Evolutionary conservation across 2,329 filamentous ascomycete genomes (phyloP).

Genomic region (Aspergillus sp.): DNA sequence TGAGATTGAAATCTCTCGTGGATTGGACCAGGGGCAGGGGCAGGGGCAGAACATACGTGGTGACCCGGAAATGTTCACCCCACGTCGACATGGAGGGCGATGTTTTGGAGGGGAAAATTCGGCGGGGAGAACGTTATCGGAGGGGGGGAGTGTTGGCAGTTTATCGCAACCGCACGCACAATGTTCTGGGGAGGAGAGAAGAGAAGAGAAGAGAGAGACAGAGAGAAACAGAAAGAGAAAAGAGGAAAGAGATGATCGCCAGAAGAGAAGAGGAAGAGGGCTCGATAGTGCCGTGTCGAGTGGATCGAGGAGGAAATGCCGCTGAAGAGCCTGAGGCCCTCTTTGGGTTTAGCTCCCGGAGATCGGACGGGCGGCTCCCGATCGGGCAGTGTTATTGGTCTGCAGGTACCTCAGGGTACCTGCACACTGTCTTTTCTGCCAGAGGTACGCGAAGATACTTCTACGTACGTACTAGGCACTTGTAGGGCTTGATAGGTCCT

Average conservation of each 20-base stretch:
- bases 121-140: neutral
- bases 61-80: slow-evolving; percentile 76
- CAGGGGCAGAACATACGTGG: slow-evolving; percentile 59
- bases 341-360: slow-evolving; percentile 16
- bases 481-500: too few relatives aligned
- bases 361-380: slow-evolving; percentile 13
- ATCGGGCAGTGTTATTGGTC: neutral
- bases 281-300: neutral
- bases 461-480: too few relatives aligned
- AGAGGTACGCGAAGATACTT: too few relatives aligned
- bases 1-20: neutral
- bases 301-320: neutral
- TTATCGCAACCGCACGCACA: neutral
- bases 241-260: neutral
- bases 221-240: too few relatives aligned
- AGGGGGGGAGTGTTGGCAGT: too few relatives aligned
- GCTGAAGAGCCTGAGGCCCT: neutral
- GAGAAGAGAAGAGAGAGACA: neutral
- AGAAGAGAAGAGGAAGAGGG: slow-evolving; percentile 1
- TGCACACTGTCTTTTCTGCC: too few relatives aligned
- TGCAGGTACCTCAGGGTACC: neutral
- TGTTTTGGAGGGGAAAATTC: slow-evolving; percentile 2
- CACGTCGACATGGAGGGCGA: slow-evolving; percentile 74
- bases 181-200: neutral
- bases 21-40: neutral